Evolutionary conservation across 1,284 basidiomycete species (phyloP), one percentile per base, ranked within the genome.

Genomic region (Trichosporon sp.): DNA sequence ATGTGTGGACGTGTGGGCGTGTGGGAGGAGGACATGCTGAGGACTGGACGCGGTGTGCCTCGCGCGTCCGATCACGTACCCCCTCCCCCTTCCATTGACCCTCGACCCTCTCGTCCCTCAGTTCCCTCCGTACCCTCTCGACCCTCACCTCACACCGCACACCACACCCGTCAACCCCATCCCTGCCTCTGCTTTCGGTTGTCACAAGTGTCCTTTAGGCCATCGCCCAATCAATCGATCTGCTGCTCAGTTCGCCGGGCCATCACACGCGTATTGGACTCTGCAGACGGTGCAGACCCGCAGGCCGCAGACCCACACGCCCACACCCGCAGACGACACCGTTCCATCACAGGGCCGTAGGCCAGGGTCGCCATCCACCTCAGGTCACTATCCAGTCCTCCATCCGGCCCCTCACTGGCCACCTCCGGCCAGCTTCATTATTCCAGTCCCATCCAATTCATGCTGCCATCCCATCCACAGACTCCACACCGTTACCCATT

Each of bases 11-110:
- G 2, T 21, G 47, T 51, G 47, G 15, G 44, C 23, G 44, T 1
- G 47, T 9, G n/a, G 15, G 21, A 51, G 21, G 21, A 8, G 38
- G 38, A 11, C 38, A 42, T 6, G 38, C 38, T 18, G 47, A 18
- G 11, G 53, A 3, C n/a, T 21, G 4, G 25, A 29, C 53, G 27
- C 25, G 53, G 15, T 31, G 27, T 31, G 56, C 56, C 27, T 25
- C 56, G 27, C 56, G 27, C 56, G 18, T 60, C 56, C 56, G 56
- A 60, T 60, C 56, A 60, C 56, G 56, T 31, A 60, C 56, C 56
- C 53, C 56, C 23, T 32, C 56, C 56, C 56, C 56, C 56, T 60
- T 60, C 56, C 27, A 60, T 60, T 31, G 56, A 60, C 56, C 56
- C 56, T 31, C 29, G 5, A 32, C 29, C 56, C 27, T 51, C 21